Conservation (phyloP, 495 filamentous ascomycete species). For the Cryomyces antarcticus region DNA sequence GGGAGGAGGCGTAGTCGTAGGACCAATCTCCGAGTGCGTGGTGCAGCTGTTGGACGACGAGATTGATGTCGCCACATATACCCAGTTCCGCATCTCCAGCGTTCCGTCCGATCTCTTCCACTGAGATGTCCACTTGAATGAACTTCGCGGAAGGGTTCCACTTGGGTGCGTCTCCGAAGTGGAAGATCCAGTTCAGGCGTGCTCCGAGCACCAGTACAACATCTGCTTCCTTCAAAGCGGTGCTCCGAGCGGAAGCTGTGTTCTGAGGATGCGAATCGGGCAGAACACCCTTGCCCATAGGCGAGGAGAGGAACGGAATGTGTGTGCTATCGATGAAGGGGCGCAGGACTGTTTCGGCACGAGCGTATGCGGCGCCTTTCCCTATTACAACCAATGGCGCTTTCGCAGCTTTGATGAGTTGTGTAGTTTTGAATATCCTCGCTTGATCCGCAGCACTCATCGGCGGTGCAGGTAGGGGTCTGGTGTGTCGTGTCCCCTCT, state of each 20-base stretch:
- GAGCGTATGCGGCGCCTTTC: constrained; percentile 40
- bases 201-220: constrained; percentile 40
- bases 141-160: constrained; percentile 31
- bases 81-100: constrained; percentile 25
- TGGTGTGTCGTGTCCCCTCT: constrained; percentile 1
- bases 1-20: constrained; percentile 18
- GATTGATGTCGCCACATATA: constrained; percentile 31
- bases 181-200: constrained; percentile 44
- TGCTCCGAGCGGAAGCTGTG: constrained; percentile 33
- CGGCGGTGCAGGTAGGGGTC: constrained; percentile 18
- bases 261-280: constrained; percentile 37
- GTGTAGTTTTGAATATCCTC: constrained; percentile 24
- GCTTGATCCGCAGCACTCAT: constrained; percentile 23
- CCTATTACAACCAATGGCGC: constrained; percentile 38
- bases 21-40: constrained; percentile 23
- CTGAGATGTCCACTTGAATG: constrained; percentile 38
- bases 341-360: constrained; percentile 27
- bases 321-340: constrained; percentile 28
- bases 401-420: constrained; percentile 28
- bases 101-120: constrained; percentile 35
- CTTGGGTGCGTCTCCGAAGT: constrained; percentile 38
- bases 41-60: constrained; percentile 30
- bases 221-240: constrained; percentile 35
- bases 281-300: constrained; percentile 44
- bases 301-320: constrained; percentile 40